Evolutionary conservation across 2,329 filamentous ascomycete species (phyloP), one percentile per base, ranked within the genome.

Genomic region (Pestalotiopsis sp.): DNA sequence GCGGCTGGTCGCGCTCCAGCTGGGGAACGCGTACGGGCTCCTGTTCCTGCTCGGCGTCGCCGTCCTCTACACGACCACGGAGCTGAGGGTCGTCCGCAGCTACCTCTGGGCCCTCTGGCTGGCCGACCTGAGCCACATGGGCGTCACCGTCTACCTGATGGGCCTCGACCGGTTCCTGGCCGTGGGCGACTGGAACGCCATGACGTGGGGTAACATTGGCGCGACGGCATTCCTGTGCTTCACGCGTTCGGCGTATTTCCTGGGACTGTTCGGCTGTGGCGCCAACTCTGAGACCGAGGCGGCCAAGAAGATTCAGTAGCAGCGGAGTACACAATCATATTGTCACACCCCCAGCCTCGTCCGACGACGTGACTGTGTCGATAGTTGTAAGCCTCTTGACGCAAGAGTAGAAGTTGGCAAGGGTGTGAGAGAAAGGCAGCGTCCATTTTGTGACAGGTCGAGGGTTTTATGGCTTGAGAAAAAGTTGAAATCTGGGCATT

Each of bases 141-240:
- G 84, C 64, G 84, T 90, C 70, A 91, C 88, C 20, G 88, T 87
- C 69, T 80, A 82, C 74, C 85, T 84, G 6, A 82, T 94, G 71
- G 91, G 90, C 9, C 83, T 82, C 76, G 83, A 87, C 11, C 81
- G 80, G 41, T 84, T 88, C 61, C 71, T 87, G 59, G 84, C 89
- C 72, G 79, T 91, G 12, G 79, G 75, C 4, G 80, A 78, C 25
- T 94, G 92, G 92, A 94, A 93, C 77, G 81, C 86, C 41, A 86
- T 91, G 83, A 87, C 90, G n/a, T 92, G 89, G 88, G 92, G 92
- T 2, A 94, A 94, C 74, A 84, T 94, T 71, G 90, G 86, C 7
- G 84, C 86, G 64, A 93, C 91, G 31, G 45, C 45, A n/a, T 52
- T 52, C 11, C 45, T 52, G 17, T 52, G 45, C 45, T n/a, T 52